Conservation (phyloP, 306 rosid species). For the Urtica urens region DNA sequence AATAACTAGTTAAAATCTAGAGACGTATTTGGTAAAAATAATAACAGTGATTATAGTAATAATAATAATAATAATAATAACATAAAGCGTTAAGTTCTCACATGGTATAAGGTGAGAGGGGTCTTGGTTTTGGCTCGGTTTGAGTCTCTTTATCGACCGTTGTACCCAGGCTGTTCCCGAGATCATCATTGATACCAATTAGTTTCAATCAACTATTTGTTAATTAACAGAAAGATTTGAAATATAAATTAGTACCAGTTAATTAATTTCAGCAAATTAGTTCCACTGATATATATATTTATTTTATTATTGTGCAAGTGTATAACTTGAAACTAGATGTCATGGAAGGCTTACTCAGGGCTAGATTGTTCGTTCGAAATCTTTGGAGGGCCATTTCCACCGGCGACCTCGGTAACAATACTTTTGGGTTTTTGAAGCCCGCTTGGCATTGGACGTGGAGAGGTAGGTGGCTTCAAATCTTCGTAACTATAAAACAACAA, state of each 20-base stretch:
- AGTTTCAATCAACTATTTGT: too few relatives aligned
- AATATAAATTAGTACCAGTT: not conserved
- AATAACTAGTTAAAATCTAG: not conserved
- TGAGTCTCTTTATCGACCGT: not conserved
- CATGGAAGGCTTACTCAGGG: constrained; percentile 26
- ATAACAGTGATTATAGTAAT: not conserved
- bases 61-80: not conserved
- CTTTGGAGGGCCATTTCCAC: constrained; percentile 23
- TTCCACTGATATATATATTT: not conserved
- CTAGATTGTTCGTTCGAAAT: constrained; percentile 23
- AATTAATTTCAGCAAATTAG: not conserved
- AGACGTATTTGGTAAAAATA: not conserved
- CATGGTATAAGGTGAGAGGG: not conserved
- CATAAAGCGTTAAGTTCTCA: not conserved
- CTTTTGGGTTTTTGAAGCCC: constrained; percentile 20
- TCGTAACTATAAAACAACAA: constrained; percentile 33
- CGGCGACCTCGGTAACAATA: not conserved
- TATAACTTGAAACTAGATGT: not conserved
- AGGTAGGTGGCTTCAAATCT: constrained; percentile 54
- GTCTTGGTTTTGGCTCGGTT: not conserved
- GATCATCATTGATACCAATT: too few relatives aligned
- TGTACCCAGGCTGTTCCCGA: not conserved
- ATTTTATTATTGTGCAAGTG: not conserved
- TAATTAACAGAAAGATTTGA: too few relatives aligned
- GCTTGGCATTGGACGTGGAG: constrained; percentile 45